Base-by-base conservation (phyloP, 1,284 basidiomycete genomes). In the Flammula alnicola region DNA sequence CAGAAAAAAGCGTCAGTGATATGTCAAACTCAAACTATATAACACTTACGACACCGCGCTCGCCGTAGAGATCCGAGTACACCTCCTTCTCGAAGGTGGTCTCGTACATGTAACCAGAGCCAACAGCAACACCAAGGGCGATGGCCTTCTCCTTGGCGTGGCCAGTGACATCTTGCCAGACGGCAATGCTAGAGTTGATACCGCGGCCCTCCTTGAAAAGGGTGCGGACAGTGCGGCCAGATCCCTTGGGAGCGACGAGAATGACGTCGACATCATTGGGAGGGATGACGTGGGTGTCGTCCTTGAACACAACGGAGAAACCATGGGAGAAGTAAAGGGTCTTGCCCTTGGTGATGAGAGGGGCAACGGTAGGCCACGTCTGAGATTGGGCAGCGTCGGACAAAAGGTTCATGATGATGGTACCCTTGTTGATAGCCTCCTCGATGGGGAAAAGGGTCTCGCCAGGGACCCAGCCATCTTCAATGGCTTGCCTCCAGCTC, bases 301-400 rank as follows among this genome's bases (percentile, higher is more conserved):
- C 87, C 81, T 96, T 94, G 88, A 91, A 99, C 59, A 99, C 94
- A 62, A 98, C 84, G 61, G 95, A 98, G 88, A 99, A 99, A 67
- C 97, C 97, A 75, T 99, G 97, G 6, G 95, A 94, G 80, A 99
- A 99, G 88, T 99, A 98, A 61, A 99, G 88, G 19, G 97, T 99
- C 84, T 99, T 98, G 76, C 93, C 95, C 84, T 96, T 95, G 74
- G 93, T 98, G 79, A 98, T 94, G 62, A 95, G 82, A 55, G 95
- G 94, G 36, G 86, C 88, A 64, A 99, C 68, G 55, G 83, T 77
- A 40, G 87, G 78, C 96, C 96, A 99, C 30, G 95, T 98, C 70
- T 90, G 83, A 25, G 93, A 95, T 77, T 99, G 97, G 25, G 96
- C 96, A 44, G 97, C 97, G 70, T 99, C 97, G 47, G 95, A 98